A percentile compares a stretch with the other conserved stretches of the same genome.
These are phyloP conservation scores for Tetracladium setigerum DNA, from an alignment of 495 filamentous ascomycete genomes.

Conservation along the genomic window DNA sequence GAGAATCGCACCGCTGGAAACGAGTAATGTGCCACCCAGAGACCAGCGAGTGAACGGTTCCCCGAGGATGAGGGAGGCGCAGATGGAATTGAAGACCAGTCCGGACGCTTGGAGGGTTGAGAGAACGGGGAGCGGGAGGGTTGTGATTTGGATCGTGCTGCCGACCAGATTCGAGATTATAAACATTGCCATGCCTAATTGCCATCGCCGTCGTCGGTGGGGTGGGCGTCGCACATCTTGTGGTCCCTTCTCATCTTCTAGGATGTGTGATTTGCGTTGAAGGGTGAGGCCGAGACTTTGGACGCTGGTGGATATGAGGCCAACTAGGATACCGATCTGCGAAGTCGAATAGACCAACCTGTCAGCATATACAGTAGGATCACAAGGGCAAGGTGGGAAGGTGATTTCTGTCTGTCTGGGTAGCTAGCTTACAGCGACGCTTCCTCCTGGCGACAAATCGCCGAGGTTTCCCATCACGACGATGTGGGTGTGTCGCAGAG, in stretches of 20 bases:
- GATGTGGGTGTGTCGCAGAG: slow-evolving; percentile 9
- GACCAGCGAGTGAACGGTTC: slow-evolving; percentile 94
- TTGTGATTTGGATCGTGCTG: slow-evolving; percentile 96
- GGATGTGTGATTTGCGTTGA: slow-evolving; percentile 95
- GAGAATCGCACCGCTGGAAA: slow-evolving; percentile 75
- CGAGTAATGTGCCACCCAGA: slow-evolving; percentile 78
- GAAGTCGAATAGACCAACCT: background rate
- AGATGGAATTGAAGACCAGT: slow-evolving; percentile 96
- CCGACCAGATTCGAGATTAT: slow-evolving; percentile 88
- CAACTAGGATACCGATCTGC: slow-evolving; percentile 87
- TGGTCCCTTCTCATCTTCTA: slow-evolving; percentile 88
- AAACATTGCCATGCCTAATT: slow-evolving; percentile 97
- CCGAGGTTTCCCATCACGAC: slow-evolving; percentile 63
- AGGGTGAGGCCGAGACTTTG: slow-evolving; percentile 96
- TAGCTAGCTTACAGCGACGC: slow-evolving; percentile 62
- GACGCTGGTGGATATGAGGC: slow-evolving; percentile 83
- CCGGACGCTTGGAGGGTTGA: slow-evolving; percentile 95
- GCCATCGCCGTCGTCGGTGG: slow-evolving; percentile 88
- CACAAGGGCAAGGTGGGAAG: background rate
- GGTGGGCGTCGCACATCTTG: slow-evolving; percentile 76
- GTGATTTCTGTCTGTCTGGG: background rate
- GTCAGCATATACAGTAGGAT: background rate
- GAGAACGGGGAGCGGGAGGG: slow-evolving; percentile 86
- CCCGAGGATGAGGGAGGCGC: slow-evolving; percentile 84
- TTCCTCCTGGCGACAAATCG: slow-evolving; percentile 77